A percentile compares a stretch with the other conserved stretches of the same genome.
These are phyloP conservation scores for Capsicum pubescens DNA, from an alignment of 257 asterid species.

Conservation along the genomic window DNA sequence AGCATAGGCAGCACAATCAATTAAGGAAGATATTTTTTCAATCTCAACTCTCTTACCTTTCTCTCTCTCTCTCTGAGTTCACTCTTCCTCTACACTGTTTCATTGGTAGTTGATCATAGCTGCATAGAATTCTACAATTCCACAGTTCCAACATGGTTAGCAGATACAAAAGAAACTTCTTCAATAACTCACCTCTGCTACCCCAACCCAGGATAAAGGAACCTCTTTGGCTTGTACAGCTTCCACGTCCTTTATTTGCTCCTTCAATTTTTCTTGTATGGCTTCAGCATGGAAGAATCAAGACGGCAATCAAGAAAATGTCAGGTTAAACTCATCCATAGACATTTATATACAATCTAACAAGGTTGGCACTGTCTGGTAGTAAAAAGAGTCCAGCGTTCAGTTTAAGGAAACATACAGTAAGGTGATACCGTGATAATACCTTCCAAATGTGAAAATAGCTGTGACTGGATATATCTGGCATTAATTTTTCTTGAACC, in stretches of 20 bases:
- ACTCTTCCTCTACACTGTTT: too few relatives aligned
- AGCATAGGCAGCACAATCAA: too few relatives aligned
- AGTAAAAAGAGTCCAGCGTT: background rate
- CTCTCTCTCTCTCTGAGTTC: too few relatives aligned
- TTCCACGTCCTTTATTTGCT: conserved; percentile 77
- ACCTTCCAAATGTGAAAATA: conserved; percentile 74
- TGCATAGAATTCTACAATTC: too few relatives aligned
- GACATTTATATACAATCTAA: background rate
- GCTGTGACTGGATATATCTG: conserved; percentile 82
- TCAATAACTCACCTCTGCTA: conserved; percentile 80
- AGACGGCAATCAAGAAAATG: conserved; percentile 3
- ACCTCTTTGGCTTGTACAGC: conserved; percentile 72
- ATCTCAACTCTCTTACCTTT: too few relatives aligned
- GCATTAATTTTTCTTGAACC: conserved; percentile 90
- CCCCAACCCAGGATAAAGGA: conserved; percentile 72
- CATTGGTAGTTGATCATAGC: too few relatives aligned
- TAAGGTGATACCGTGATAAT: conserved; percentile 27
- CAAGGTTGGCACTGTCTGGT: background rate
- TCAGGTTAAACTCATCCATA: conserved; percentile 1
- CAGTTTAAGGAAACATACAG: conserved; percentile 9
- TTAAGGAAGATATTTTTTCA: too few relatives aligned
- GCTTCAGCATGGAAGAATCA: conserved; percentile 51
- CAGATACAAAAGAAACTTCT: background rate
- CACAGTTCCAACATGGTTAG: background rate
- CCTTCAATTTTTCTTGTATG: conserved; percentile 66